Conservation (phyloP, 2,329 filamentous ascomycete species). For the Lachnellula arida region DNA sequence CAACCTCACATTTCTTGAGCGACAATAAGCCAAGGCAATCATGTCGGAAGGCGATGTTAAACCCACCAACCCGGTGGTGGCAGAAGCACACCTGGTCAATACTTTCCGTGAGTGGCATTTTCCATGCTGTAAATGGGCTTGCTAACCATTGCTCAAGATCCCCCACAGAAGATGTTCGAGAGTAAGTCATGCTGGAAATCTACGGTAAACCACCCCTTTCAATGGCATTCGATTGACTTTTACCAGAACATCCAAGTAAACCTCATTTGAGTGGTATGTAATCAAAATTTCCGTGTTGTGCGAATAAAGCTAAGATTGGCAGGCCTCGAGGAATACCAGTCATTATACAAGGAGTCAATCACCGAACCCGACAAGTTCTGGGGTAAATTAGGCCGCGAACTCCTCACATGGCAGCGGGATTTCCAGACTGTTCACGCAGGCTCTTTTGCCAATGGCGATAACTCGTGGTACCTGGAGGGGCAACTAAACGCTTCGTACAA, state of each 20-base stretch:
- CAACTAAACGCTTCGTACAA: constrained; percentile 95
- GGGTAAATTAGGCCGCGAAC: constrained; percentile 77
- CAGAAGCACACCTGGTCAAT: constrained; percentile 72
- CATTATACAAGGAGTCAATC: constrained; percentile 78
- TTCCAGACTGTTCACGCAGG: constrained; percentile 86
- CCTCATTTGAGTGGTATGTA: constrained; percentile 57
- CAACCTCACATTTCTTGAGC: background rate
- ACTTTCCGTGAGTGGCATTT: constrained; percentile 57
- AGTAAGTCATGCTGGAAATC: constrained; percentile 44
- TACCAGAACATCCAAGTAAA: constrained; percentile 62
- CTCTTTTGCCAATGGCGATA: constrained; percentile 73
- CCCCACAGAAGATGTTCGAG: constrained; percentile 61
- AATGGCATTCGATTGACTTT: constrained; percentile 13
- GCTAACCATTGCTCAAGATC: constrained; percentile 41
- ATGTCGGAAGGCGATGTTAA: constrained; percentile 42
- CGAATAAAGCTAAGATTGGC: background rate
- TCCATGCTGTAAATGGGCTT: constrained; percentile 1
- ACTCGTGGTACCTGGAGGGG: constrained; percentile 92
- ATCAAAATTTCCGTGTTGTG: background rate
- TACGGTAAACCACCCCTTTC: background rate
- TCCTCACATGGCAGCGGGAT: constrained; percentile 84
- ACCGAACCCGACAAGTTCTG: constrained; percentile 86
- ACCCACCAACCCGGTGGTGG: constrained; percentile 55
- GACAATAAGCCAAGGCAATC: constrained; percentile 12
- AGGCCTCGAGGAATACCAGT: constrained; percentile 64